Percentiles rank a stretch among this genome's conserved stretches.
These are phyloP conservation scores for Trypanosoma brucei DNA, from an alignment of 208 protist genomes.

Conservation along the genomic window DNA sequence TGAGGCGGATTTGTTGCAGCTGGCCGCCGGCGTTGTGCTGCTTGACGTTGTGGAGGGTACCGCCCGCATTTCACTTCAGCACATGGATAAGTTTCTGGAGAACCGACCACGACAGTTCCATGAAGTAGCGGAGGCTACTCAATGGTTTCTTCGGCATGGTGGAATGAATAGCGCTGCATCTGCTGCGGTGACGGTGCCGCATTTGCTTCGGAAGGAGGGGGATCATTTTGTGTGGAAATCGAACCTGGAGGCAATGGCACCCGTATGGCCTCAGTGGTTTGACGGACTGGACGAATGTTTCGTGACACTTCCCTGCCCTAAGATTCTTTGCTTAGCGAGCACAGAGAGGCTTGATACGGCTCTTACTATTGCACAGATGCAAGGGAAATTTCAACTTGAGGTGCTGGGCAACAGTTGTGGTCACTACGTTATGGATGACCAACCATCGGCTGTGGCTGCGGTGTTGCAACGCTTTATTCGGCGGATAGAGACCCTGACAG, in stretches of 20 bases:
- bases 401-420: slow-evolving; percentile 78
- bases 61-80: slow-evolving; percentile 62
- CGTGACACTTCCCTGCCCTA: slow-evolving; percentile 59
- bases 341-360: slow-evolving; percentile 84
- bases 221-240: slow-evolving; percentile 67
- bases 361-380: slow-evolving; percentile 92
- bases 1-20: slow-evolving; percentile 19
- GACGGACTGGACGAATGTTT: slow-evolving; percentile 81
- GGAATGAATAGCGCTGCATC: slow-evolving; percentile 64
- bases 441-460: slow-evolving; percentile 38
- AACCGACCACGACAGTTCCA: slow-evolving; percentile 65
- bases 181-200: slow-evolving; percentile 67
- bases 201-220: slow-evolving; percentile 44
- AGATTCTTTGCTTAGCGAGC: slow-evolving; percentile 86
- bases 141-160: slow-evolving; percentile 75
- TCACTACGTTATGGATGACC: slow-evolving; percentile 91
- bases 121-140: slow-evolving; percentile 49
- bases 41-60: slow-evolving; percentile 91
- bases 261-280: slow-evolving; percentile 87
- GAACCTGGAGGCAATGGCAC: slow-evolving; percentile 54
- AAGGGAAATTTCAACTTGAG: slow-evolving; percentile 93
- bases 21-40: slow-evolving; percentile 65
- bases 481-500: slow-evolving; percentile 44
- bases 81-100: slow-evolving; percentile 81
- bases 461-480: slow-evolving; percentile 67